These are phyloP conservation scores for Quercus rubra DNA, from an alignment of 306 rosid species.

Conservation along the genomic window DNA sequence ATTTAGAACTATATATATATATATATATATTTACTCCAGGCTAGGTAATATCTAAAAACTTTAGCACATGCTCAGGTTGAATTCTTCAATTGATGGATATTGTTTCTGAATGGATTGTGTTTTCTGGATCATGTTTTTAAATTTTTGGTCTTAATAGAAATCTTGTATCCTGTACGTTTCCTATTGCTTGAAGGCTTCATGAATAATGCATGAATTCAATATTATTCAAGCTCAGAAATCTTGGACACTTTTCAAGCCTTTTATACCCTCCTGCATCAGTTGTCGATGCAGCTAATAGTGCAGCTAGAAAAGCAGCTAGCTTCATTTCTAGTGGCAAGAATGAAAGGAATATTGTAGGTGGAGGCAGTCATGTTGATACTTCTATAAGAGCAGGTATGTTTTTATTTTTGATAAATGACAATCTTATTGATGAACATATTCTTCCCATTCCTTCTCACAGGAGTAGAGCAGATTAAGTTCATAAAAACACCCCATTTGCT, in stretches of 20 bases:
- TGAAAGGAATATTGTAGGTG: conserved; percentile 40
- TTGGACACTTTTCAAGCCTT: conserved; percentile 69
- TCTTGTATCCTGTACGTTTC: background rate
- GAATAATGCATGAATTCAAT: background rate
- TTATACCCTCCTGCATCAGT: conserved; percentile 68
- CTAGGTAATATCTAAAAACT: background rate
- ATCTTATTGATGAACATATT: no score
- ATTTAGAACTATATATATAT: background rate
- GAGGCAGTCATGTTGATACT: conserved; percentile 37
- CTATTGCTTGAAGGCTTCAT: background rate
- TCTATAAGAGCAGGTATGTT: conserved; percentile 44
- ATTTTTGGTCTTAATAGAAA: background rate
- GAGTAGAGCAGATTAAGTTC: no score
- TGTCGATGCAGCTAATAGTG: conserved; percentile 58
- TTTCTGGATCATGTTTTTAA: background rate
- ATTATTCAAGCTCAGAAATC: background rate
- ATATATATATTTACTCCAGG: background rate
- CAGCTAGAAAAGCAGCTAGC: conserved; percentile 58
- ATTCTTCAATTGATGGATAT: background rate
- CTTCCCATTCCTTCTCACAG: no score
- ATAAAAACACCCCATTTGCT: no score
- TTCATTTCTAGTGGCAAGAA: conserved; percentile 42
- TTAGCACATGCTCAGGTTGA: background rate
- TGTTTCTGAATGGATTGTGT: background rate
- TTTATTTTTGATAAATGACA: no score